phyloP scores from a whole-genome alignment of 768 basidiomycete genomes.

The Boletus coccyginus region DNA sequence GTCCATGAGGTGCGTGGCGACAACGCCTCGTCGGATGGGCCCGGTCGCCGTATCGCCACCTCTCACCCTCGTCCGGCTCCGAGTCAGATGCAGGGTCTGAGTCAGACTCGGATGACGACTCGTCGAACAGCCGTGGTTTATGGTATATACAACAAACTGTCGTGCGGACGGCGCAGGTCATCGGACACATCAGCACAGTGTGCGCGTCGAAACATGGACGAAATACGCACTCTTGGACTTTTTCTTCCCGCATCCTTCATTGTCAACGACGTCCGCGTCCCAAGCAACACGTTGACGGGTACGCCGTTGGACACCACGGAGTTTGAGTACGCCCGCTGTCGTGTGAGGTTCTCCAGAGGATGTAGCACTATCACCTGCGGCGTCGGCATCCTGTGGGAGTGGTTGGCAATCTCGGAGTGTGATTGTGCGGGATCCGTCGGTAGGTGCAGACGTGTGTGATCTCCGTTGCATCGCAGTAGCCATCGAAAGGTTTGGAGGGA shows the following conservation, averaged over 20 bases:
- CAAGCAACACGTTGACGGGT: conserved; percentile 67
- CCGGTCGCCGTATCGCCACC: conserved; percentile 2
- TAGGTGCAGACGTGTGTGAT: conserved; percentile 40
- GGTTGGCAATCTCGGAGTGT: conserved; percentile 42
- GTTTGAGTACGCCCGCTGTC: conserved; percentile 50
- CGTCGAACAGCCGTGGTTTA: conserved; percentile 74
- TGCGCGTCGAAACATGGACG: not conserved
- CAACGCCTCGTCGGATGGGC: conserved; percentile 10
- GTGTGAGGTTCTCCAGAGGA: conserved; percentile 17
- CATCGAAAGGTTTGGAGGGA: not conserved
- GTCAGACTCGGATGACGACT: conserved; percentile 70
- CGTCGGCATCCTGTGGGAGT: conserved; percentile 23
- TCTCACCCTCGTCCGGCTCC: conserved; percentile 17
- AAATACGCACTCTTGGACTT: conserved; percentile 82
- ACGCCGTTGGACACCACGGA: conserved; percentile 51
- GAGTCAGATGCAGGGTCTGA: conserved; percentile 39
- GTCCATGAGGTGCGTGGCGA: conserved; percentile 6
- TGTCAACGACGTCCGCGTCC: conserved; percentile 85
- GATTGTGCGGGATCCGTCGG: conserved; percentile 55
- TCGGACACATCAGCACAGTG: not conserved
- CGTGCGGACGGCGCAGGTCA: not conserved
- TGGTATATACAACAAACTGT: conserved; percentile 97
- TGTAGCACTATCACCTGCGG: conserved; percentile 11
- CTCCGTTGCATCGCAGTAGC: conserved; percentile 26
- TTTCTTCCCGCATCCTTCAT: conserved; percentile 86